Evolutionary conservation across 2,329 filamentous ascomycete genomes (phyloP).

Genomic region (Orbilia brochopaga): DNA sequence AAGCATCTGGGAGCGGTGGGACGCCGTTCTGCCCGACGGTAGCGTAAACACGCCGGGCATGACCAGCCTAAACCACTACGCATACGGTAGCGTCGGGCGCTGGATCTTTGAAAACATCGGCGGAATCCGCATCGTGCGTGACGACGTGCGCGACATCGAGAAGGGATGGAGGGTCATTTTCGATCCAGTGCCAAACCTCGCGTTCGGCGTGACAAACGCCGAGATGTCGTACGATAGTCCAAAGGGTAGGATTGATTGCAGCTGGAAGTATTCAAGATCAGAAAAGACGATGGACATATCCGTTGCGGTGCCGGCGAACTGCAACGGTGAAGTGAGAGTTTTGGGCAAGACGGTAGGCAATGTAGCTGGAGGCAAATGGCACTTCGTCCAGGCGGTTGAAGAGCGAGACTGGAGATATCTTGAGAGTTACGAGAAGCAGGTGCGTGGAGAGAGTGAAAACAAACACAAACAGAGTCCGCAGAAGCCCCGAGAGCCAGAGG

Average conservation of each 20-base stretch:
- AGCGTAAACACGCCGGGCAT: slow-evolving; percentile 61
- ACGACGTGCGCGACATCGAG: not conserved
- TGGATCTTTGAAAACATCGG: slow-evolving; percentile 62
- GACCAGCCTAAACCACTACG: slow-evolving; percentile 64
- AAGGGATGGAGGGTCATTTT: slow-evolving; percentile 16
- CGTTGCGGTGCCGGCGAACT: slow-evolving; percentile 29
- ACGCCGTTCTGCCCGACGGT: slow-evolving; percentile 61
- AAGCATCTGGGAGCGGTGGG: slow-evolving; percentile 64
- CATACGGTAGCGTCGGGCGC: slow-evolving; percentile 62
- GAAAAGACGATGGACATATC: slow-evolving; percentile 16
- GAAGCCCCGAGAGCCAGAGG: not conserved
- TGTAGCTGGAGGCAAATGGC: slow-evolving; percentile 18
- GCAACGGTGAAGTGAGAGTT: slow-evolving; percentile 29
- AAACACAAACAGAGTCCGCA: too few relatives aligned
- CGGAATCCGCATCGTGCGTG: slow-evolving; percentile 57
- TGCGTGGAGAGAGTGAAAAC: not conserved
- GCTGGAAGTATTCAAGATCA: slow-evolving; percentile 20
- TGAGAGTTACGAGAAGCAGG: not conserved
- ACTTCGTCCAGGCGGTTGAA: not conserved
- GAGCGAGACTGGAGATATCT: slow-evolving; percentile 16
- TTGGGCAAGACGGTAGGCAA: slow-evolving; percentile 14
- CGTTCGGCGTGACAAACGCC: slow-evolving; percentile 14
- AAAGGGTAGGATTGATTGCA: slow-evolving; percentile 28
- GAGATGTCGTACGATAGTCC: slow-evolving; percentile 33
- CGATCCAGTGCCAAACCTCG: slow-evolving; percentile 28